These are phyloP conservation scores for Tylopilus sp. DNA, from an alignment of 768 basidiomycete species.

Conservation along the genomic window DNA sequence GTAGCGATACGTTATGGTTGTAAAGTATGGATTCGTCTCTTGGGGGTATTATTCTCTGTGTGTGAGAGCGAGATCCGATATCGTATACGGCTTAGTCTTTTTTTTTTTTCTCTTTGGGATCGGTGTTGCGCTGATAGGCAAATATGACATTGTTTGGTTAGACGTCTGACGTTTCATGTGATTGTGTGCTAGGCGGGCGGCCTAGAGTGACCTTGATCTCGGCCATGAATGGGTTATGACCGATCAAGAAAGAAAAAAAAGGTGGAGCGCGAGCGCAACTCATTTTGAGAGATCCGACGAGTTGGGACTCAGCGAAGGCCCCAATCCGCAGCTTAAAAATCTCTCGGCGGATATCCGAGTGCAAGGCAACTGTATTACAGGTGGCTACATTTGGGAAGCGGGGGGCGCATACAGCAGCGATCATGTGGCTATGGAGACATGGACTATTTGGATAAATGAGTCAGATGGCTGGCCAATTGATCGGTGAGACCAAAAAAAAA, in stretches of 20 bases:
- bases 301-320: constrained; percentile 18
- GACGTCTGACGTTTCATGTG: constrained; percentile 16
- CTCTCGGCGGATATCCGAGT: constrained; percentile 19
- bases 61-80: not conserved
- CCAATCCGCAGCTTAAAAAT: constrained; percentile 1
- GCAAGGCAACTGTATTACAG: constrained; percentile 14
- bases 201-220: constrained; percentile 6
- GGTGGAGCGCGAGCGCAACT: constrained; percentile 7
- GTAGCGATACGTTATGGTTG: constrained; percentile 37
- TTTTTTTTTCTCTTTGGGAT: not conserved
- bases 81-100: not conserved
- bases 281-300: constrained; percentile 8
- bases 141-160: not conserved
- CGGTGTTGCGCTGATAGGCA: not conserved
- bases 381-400: constrained; percentile 16
- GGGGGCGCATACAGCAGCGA: constrained; percentile 19
- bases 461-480: constrained; percentile 15
- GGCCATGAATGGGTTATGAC: constrained; percentile 4
- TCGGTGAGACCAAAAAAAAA: constrained; percentile 21
- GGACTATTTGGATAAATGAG: constrained; percentile 6
- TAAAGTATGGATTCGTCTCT: constrained; percentile 30
- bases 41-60: constrained; percentile 12
- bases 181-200: not conserved
- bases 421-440: constrained; percentile 18
- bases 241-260: too few species aligned